These are phyloP conservation scores for Aspergillus ruber DNA, from an alignment of 2,329 filamentous ascomycete species.

Conservation along the genomic window DNA sequence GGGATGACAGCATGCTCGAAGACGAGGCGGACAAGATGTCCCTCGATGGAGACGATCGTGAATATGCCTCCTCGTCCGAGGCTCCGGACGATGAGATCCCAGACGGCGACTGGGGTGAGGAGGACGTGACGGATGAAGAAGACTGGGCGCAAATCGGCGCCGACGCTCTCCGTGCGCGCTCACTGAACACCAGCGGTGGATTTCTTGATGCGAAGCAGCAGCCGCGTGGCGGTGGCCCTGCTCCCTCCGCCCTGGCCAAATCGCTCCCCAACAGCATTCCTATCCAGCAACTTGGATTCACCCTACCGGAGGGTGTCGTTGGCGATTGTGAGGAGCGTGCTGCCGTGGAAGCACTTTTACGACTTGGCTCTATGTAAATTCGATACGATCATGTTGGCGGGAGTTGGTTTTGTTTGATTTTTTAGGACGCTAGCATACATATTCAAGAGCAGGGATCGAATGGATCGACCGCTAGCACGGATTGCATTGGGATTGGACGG, in stretches of 20 bases:
- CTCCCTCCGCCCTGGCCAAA: slow-evolving; percentile 34
- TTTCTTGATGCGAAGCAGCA: slow-evolving; percentile 26
- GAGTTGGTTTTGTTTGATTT: slow-evolving; percentile 11
- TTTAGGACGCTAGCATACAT: slow-evolving; percentile 1
- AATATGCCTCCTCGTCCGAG: slow-evolving; percentile 69
- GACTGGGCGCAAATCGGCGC: slow-evolving; percentile 90
- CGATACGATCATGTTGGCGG: slow-evolving; percentile 17
- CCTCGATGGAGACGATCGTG: slow-evolving; percentile 59
- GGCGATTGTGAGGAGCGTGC: slow-evolving; percentile 39
- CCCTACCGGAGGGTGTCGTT: slow-evolving; percentile 28
- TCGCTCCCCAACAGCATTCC: slow-evolving; percentile 32
- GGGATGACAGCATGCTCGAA: slow-evolving; percentile 63
- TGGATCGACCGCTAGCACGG: slow-evolving; percentile 14
- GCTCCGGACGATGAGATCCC: slow-evolving; percentile 58
- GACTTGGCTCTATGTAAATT: slow-evolving; percentile 42
- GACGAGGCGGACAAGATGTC: slow-evolving; percentile 96
- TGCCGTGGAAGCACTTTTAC: slow-evolving; percentile 44
- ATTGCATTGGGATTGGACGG: slow-evolving; percentile 15
- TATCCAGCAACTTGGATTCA: slow-evolving; percentile 27
- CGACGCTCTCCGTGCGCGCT: slow-evolving; percentile 68
- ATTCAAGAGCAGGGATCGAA: slow-evolving; percentile 9
- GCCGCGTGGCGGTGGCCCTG: slow-evolving; percentile 26
- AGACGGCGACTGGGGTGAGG: slow-evolving; percentile 74
- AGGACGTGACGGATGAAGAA: slow-evolving; percentile 88
- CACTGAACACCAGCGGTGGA: slow-evolving; percentile 41